A percentile compares a stretch with the other conserved stretches of the same genome.
Conservation (phyloP, 495 filamentous ascomycete genomes). For the Hypoxylon intermedium region DNA sequence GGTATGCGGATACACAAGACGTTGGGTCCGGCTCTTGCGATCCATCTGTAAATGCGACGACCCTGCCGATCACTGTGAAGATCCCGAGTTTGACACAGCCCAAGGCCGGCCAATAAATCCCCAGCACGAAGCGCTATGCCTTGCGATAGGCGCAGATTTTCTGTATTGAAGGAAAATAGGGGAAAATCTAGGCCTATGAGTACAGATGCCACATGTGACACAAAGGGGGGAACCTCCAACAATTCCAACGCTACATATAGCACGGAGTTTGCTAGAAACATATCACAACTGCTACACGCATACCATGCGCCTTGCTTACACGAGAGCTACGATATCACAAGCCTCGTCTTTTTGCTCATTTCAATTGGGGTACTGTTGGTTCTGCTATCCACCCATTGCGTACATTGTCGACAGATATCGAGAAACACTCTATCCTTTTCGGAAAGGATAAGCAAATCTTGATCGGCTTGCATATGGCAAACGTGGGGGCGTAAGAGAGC, state of each 20-base stretch:
- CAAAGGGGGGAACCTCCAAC: not conserved
- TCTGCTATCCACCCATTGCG: slow-evolving; percentile 1
- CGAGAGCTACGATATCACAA: slow-evolving; percentile 6
- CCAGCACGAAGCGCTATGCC: slow-evolving; percentile 10
- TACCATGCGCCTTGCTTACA: not conserved
- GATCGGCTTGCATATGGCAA: slow-evolving; percentile 10
- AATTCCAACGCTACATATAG: not conserved
- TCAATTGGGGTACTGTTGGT: slow-evolving; percentile 1
- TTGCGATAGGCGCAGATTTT: slow-evolving; percentile 1
- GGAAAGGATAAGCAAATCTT: slow-evolving; percentile 21
- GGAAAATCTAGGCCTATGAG: slow-evolving; percentile 13
- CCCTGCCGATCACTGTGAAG: slow-evolving; percentile 26
- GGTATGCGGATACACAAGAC: slow-evolving; percentile 21
- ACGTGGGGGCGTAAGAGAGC: too few relatives aligned
- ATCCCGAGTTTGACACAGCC: slow-evolving; percentile 11
- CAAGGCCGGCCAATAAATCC: slow-evolving; percentile 20
- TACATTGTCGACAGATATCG: slow-evolving; percentile 8
- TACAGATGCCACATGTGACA: slow-evolving; percentile 1
- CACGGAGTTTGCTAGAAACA: slow-evolving; percentile 1
- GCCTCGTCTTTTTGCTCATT: not conserved
- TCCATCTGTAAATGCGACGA: slow-evolving; percentile 9
- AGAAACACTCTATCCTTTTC: slow-evolving; percentile 21
- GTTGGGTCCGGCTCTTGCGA: slow-evolving; percentile 20
- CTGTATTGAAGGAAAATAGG: slow-evolving; percentile 1
- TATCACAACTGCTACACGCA: slow-evolving; percentile 1